Evolutionary conservation across 2,329 filamentous ascomycete species (phyloP).

Genomic region (Cladosporium sp.): DNA sequence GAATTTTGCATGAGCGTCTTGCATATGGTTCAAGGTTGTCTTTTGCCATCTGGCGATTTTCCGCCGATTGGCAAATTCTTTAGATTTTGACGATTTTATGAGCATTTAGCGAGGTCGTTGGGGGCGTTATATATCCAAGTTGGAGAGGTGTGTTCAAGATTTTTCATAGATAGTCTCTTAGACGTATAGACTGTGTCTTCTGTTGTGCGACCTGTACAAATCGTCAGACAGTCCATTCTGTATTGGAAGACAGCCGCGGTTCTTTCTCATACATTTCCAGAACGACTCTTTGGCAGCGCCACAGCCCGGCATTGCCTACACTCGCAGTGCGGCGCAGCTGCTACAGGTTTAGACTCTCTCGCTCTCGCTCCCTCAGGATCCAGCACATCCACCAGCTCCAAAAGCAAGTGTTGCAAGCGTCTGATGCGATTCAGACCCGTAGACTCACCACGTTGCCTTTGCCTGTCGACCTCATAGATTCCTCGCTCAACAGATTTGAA

Average conservation of each 20-base stretch:
- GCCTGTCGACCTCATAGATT: background rate
- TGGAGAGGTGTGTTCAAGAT: background rate
- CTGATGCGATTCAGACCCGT: background rate
- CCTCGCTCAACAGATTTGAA: background rate
- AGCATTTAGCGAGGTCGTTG: conserved; percentile 1
- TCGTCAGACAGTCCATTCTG: too few species aligned
- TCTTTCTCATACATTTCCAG: background rate
- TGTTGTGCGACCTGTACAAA: background rate
- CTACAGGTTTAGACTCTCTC: background rate
- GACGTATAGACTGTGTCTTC: background rate
- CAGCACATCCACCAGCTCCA: background rate
- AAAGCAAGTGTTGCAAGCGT: conserved; percentile 4
- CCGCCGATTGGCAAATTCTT: too few species aligned
- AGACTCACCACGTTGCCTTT: background rate
- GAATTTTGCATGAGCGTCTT: conserved; percentile 8
- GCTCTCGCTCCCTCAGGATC: background rate
- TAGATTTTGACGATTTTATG: background rate
- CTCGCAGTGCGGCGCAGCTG: background rate
- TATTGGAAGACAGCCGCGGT: too few species aligned
- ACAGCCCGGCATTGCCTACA: background rate
- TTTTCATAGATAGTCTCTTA: background rate
- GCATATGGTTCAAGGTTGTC: background rate
- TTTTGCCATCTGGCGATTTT: too few species aligned
- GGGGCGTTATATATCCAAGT: background rate
- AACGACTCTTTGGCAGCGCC: background rate